These are phyloP conservation scores for Ganoderma sinense DNA, from an alignment of 1,284 basidiomycete species.

Conservation along the genomic window DNA sequence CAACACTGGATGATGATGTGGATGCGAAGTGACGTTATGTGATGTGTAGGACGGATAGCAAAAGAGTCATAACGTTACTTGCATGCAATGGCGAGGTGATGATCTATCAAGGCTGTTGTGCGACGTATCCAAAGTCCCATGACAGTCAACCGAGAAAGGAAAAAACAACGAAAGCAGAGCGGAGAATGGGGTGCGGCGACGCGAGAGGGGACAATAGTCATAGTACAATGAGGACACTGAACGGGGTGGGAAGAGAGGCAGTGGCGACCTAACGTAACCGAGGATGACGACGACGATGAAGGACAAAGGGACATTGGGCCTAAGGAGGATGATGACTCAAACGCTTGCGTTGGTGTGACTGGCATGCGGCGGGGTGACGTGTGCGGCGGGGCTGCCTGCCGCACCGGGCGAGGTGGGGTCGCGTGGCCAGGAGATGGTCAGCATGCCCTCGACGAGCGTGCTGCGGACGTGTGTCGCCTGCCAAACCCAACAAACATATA, in stretches of 20 bases:
- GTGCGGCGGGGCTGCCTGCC: slow-evolving; percentile 3
- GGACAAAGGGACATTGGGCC: background rate
- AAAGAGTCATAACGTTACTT: slow-evolving; percentile 9
- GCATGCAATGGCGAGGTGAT: background rate
- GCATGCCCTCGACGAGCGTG: slow-evolving; percentile 35
- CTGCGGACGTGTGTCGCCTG: slow-evolving; percentile 34
- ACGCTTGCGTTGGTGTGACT: background rate
- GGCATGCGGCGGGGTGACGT: background rate
- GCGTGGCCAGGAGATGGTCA: slow-evolving; percentile 37
- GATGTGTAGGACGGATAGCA: background rate
- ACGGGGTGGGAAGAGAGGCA: background rate
- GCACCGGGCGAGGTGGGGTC: slow-evolving; percentile 16
- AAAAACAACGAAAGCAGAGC: background rate
- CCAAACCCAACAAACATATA: background rate
- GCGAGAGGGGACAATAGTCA: background rate
- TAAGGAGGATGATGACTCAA: background rate
- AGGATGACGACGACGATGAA: background rate
- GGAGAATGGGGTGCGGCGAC: background rate
- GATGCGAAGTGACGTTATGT: slow-evolving; percentile 8
- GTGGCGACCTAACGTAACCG: slow-evolving; percentile 1
- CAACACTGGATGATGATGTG: background rate
- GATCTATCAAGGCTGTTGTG: background rate
- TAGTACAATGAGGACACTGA: background rate
- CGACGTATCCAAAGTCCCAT: slow-evolving; percentile 11
- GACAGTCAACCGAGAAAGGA: background rate